Base-by-base conservation (phyloP, 805 yeast genomes). In the Saturnispora hagleri region DNA sequence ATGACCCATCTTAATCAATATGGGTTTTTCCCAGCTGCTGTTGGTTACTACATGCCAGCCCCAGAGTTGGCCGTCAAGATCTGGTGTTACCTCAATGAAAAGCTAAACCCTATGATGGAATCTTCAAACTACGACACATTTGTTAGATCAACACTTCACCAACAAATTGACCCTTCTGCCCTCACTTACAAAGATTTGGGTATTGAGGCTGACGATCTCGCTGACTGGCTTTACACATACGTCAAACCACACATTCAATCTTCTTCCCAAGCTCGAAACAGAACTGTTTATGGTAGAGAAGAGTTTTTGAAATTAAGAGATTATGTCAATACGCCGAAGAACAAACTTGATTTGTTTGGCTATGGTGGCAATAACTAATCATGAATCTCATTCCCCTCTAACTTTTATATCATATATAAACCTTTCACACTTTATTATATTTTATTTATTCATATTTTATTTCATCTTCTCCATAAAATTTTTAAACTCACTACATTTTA, bases 151-250 rank as follows among this genome's bases (percentile, higher is more conserved):
- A 74, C 77, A 60, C 74, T 84, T 53, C 74, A 84, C 69, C 95
- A 88, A 68, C 62, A 61, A 20, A 73, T 82, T 55, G 86, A 82
- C 62, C 74, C 77, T 31, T 62, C 65, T 15, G 89, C 88, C 26
- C 72, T 74, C 61, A 78, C 84, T 15, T 87, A 83, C 67, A 71
- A 69, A 34, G 93, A 87, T 63, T 75, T 87, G 60, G 93, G 87
- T 44, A 80, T 88, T 63, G 71, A 74, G 46, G 78, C 82, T 15
- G 80, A 72, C 54, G 69, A 73, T 53, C 69, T 83, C 46, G 74
- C 73, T 38, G 81, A 77, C 58, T 72, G 70, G 65, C 61, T 76
- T 28, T 75, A 73, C 62, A 67, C 65, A 48, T 77, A 76, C 59
- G 68, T 64, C 46, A 69, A 69, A 53, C 66, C 71, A 22, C 68